Evolutionary conservation across 2,329 filamentous ascomycete genomes (phyloP), one percentile per base, ranked within the genome.

Genomic region (Aspergillus ibericus): DNA sequence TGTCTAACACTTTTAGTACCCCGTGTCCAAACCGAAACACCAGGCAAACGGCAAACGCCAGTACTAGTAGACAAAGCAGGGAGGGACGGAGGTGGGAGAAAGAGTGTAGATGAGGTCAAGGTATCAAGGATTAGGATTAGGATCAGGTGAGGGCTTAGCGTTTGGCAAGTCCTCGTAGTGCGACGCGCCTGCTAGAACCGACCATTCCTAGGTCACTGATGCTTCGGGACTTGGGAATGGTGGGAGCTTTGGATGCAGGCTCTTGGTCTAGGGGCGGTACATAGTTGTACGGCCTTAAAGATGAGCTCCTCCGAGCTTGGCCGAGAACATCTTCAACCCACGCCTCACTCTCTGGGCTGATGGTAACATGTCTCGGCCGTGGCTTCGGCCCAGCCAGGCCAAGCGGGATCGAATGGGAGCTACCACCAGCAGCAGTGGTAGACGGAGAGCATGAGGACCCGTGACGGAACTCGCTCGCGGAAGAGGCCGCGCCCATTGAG

Each of bases 311-410:
- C 42, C 78, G 70, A 6, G 78, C 77, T 65, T 79, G 76, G 35
- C 76, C 75, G 25, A 80, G 70, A 18, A 80, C 75, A 54, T 76
- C 75, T 64, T 79, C 76, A 9, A 80, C 78, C 78, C 78, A 81
- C 1, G 77, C 77, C 62, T 80, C 78, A 59, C 77, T 77, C 50
- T 79, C 75, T 3, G 77, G 75, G 20, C 70, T 78, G 65, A 78
- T 78, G 5, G 76, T 75, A 27, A 75, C 68, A 27, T 71, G 72
- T 57, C 77, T 71, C 18, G 69, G 73, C 35, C 70, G 72, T 20
- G 73, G 76, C 48, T 72, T 78, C 2, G 78, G 78, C 0, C 78
- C 78, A 12, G 78, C 78, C 25, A 78, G 74, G 25, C 78, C 78
- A 5, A 81, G 71, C 6, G 78, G 78, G 0, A 76, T 75, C 25